These are phyloP conservation scores for Aspergillus homomorphus DNA, from an alignment of 495 filamentous ascomycete genomes.

Conservation along the genomic window DNA sequence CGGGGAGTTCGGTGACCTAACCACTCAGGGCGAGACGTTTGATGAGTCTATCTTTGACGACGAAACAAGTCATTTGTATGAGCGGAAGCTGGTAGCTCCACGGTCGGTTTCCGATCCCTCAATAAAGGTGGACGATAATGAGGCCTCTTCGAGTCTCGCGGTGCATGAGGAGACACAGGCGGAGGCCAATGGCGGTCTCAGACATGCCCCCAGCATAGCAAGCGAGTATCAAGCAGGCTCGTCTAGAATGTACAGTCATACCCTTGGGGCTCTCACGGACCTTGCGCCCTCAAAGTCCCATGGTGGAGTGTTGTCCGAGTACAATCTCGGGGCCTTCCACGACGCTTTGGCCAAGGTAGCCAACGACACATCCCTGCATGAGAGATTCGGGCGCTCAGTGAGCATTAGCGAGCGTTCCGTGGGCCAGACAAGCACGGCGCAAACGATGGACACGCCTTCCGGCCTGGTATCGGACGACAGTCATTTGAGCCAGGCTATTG, in stretches of 20 bases:
- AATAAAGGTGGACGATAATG: conserved; percentile 13
- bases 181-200: conserved; percentile 22
- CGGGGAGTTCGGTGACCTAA: neutral
- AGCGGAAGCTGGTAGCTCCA: conserved; percentile 28
- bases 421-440: conserved; percentile 36
- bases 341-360: conserved; percentile 77
- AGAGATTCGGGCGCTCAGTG: conserved; percentile 58
- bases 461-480: conserved; percentile 46
- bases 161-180: conserved; percentile 14
- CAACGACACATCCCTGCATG: conserved; percentile 66
- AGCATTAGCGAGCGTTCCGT: conserved; percentile 44
- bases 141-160: conserved; percentile 13
- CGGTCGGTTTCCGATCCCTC: conserved; percentile 13
- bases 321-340: conserved; percentile 69
- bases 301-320: conserved; percentile 49
- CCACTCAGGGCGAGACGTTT: conserved; percentile 47
- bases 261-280: conserved; percentile 29
- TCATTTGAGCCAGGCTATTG: conserved; percentile 41
- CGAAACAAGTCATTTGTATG: conserved; percentile 51
- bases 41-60: conserved; percentile 80
- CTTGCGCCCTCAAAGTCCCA: conserved; percentile 31
- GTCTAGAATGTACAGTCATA: conserved; percentile 27
- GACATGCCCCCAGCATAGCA: conserved; percentile 41
- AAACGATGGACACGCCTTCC: conserved; percentile 47
- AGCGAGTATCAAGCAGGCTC: conserved; percentile 32